Base-by-base conservation (phyloP, 129 eudicot species). In the Centrapalus pauciflorus region DNA sequence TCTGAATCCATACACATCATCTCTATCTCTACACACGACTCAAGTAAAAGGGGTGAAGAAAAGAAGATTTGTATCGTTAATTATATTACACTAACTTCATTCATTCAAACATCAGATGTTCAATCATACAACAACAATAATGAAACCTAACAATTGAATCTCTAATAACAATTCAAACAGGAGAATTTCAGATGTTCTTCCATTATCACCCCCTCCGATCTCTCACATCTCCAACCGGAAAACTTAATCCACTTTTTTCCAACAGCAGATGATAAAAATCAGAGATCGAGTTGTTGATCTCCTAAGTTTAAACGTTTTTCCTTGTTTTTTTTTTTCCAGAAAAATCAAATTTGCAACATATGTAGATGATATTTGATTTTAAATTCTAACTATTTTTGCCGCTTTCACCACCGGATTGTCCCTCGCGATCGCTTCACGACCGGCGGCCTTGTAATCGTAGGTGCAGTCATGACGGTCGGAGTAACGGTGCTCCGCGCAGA, bases 401-500 rank as follows among this genome's bases (percentile, higher is more conserved):
- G 95, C 95, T 64, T 87, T 87, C 19, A 87, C 90, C 66, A 87
- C 95, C 79, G 95, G 95, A 81, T 87, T 87, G 49, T 87, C 95
- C 82, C 90, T 82, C 16, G 80, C 90, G 68, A 87, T 87, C 75
- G 80, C 85, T 51, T 87, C 88, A 14, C 95, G 76, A 0, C 90
- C 95, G 14, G 87, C 88, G 7, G 85, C 41, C 45, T 81, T 84
- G 66, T 87, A 87, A 65, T 87, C 95, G 54, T 78, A 87, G 64
- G 78, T 81, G 69, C 95, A 87, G 41, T 87, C 90, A 64, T 87
- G 95, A 3, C 95, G 95, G 25, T 87, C 95, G 34, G 95, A 87
- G 75, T 87, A 87, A 17, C 95, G 76, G 55, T 87, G 95, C 7
- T 79, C 87, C 2, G 79, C 77, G 67, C 95, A 87, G 71, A 84